Base-by-base conservation (phyloP, 1,139 yeast species). In the Scheffersomyces lignicola region DNA sequence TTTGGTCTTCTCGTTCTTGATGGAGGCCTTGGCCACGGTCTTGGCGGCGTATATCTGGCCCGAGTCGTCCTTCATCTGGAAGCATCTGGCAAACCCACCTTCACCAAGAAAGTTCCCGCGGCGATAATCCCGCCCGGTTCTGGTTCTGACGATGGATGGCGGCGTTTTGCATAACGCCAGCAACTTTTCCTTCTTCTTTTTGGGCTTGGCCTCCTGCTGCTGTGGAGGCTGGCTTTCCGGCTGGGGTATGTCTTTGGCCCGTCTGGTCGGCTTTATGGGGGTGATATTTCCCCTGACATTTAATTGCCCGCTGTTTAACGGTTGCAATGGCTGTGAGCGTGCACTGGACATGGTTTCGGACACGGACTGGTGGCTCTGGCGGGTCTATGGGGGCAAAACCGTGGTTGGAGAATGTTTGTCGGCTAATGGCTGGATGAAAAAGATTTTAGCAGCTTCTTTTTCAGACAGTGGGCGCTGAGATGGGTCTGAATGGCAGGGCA, bases 31-130 rank as follows among this genome's bases (percentile, higher is more conserved):
- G 34, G 99, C 98, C 29, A 94, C 95, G 0, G 98, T 94, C 56
- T 94, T 94, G 23, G 99, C 99, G 18, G 98, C 99, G 62, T 74
- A 92, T 3, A 88, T 76, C 54, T 81, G 79, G 24, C 97, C 97
- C 42, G 77, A 71, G 43, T 90, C 83, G 58, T 88, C 96, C 56
- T 85, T 87, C 73, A 94, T 94, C 60, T 92, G 97, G 65, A 94
- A 94, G 59, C 98, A 94, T 56, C 98, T 80, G 13, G 98, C 99
- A 69, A 94, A 94, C 0, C 99, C 99, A 40, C 99, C 99, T 67
- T 89, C 98, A 21, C 99, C 99, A 25, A 94, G 69, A 49, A 90
- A 89, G 40, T 74, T 75, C 3, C 97, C 97, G 56, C 98, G 79
- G 51, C 87, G 87, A 61, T 87, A 92, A 51, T 89, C 95, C 54